Evolutionary conservation across 2,329 filamentous ascomycete species (phyloP).

Genomic region (Ceratocystiopsis sp.): DNA sequence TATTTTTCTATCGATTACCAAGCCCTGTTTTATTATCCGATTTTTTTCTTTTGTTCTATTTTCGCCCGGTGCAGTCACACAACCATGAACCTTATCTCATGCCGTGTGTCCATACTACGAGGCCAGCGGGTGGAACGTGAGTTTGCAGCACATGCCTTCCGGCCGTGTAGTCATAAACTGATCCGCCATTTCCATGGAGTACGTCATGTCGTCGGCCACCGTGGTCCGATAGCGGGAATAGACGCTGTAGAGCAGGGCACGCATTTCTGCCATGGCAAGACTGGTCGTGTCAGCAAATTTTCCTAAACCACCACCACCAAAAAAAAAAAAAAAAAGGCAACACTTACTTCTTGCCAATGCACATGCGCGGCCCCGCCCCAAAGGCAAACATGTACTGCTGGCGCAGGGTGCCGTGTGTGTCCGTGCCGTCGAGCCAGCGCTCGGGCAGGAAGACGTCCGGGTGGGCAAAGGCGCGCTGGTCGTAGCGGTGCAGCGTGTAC

Average conservation of each 20-base stretch:
- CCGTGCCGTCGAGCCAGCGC: slow-evolving; percentile 16
- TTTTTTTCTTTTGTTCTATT: no score
- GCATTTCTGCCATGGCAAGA: slow-evolving; percentile 3
- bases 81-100: no score
- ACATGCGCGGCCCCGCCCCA: slow-evolving; percentile 1
- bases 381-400: slow-evolving; percentile 2
- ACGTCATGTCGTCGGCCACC: slow-evolving; percentile 1
- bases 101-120: background rate
- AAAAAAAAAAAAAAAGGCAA: background rate
- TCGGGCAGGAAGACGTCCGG: slow-evolving; percentile 18
- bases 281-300: background rate
- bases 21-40: no score
- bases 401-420: background rate
- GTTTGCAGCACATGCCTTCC: slow-evolving; percentile 3
- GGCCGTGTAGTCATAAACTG: slow-evolving; percentile 4
- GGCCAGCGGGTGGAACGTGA: background rate
- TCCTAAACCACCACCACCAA: no score
- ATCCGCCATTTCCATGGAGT: slow-evolving; percentile 1
- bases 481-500: slow-evolving; percentile 17
- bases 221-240: slow-evolving; percentile 1
- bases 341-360: slow-evolving; percentile 3
- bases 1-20: no score
- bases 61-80: no score
- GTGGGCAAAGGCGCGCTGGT: slow-evolving; percentile 15
- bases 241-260: background rate